phyloP scores from a whole-genome alignment of 1,284 basidiomycete genomes.

The Apiotrichum veenhuisii region DNA sequence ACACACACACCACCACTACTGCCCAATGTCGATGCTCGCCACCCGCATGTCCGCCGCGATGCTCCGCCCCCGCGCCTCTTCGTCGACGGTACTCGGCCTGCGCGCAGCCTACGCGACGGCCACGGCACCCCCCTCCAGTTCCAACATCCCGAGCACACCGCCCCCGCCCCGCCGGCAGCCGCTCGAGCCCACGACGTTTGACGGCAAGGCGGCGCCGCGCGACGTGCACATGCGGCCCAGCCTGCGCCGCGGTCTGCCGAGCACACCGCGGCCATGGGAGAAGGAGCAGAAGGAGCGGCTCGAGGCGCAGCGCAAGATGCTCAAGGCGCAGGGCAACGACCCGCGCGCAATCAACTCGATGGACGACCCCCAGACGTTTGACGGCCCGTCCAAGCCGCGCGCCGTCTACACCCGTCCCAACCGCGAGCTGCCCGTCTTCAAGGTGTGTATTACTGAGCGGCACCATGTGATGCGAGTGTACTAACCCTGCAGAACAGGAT shows the following conservation, averaged over 20 bases:
- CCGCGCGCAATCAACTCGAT: background rate
- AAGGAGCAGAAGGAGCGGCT: constrained; percentile 1
- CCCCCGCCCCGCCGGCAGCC: constrained; percentile 6
- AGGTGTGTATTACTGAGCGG: constrained; percentile 29
- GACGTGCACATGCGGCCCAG: constrained; percentile 32
- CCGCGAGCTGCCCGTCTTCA: constrained; percentile 32
- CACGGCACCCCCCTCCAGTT: constrained; percentile 1
- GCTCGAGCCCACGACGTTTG: constrained; percentile 29
- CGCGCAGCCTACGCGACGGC: constrained; percentile 5
- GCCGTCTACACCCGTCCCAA: constrained; percentile 16
- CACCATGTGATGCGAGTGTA: background rate
- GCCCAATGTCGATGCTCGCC: background rate
- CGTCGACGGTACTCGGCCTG: background rate
- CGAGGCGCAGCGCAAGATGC: background rate
- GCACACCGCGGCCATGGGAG: constrained; percentile 14
- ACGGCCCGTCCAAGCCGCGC: constrained; percentile 13
- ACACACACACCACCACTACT: too few species aligned
- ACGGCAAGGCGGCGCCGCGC: constrained; percentile 33
- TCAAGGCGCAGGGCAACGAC: background rate
- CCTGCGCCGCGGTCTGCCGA: constrained; percentile 31
- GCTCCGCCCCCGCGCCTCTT: constrained; percentile 1
- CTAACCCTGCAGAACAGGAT: constrained; percentile 27
- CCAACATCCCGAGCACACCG: constrained; percentile 5
- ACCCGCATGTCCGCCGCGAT: constrained; percentile 1
- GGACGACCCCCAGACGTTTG: constrained; percentile 15